phyloP scores from a whole-genome alignment of 2,329 filamentous ascomycete species.

The Bipolaris oryzae region DNA sequence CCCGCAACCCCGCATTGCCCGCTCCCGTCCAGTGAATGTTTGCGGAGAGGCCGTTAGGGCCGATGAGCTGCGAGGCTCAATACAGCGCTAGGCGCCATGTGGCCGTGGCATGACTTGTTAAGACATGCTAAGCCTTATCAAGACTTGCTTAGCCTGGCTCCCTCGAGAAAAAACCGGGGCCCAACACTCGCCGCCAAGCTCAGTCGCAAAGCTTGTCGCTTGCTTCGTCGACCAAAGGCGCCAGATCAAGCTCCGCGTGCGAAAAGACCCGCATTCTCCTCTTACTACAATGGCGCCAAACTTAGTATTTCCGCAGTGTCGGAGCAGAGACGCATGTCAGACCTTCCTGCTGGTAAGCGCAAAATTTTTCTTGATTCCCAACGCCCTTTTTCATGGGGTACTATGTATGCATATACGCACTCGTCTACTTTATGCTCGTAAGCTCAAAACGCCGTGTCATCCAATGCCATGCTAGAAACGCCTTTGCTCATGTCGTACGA shows the following conservation, averaged over 20 bases:
- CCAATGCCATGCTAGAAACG: neutral
- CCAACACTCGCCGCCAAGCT: slow-evolving; percentile 20
- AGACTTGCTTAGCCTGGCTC: slow-evolving; percentile 27
- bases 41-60: neutral
- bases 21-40: slow-evolving; percentile 4
- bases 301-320: too few species aligned
- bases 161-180: slow-evolving; percentile 4
- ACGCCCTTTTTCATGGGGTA: too few species aligned
- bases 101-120: slow-evolving; percentile 7
- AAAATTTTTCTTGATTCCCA: too few species aligned
- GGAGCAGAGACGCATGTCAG: too few species aligned
- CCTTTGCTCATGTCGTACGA: neutral
- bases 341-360: too few species aligned
- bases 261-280: neutral
- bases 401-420: too few species aligned
- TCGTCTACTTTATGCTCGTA: too few species aligned
- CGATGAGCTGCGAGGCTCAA: too few species aligned
- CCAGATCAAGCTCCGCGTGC: neutral
- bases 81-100: neutral
- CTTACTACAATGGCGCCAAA: too few species aligned
- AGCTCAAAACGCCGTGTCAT: neutral
- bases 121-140: slow-evolving; percentile 11
- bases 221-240: neutral
- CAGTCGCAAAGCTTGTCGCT: slow-evolving; percentile 15
- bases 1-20: slow-evolving; percentile 17